phyloP scores from a whole-genome alignment of 305 asterid species.

The Rubia tinctorum region DNA sequence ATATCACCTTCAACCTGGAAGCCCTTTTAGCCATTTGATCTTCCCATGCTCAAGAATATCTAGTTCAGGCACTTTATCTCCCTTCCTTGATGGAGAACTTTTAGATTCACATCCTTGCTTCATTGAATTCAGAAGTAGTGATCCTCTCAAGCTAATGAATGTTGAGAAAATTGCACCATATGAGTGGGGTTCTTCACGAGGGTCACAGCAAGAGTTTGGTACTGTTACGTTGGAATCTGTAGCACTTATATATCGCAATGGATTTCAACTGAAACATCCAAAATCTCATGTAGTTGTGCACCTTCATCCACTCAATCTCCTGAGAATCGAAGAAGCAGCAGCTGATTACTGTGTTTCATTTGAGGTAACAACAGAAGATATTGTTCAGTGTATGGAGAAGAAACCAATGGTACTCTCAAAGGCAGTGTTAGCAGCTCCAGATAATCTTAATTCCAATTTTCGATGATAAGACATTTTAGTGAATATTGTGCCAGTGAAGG shows the following conservation, averaged over 20 bases:
- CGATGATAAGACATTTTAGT: constrained; percentile 25
- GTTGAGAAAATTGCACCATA: constrained; percentile 59
- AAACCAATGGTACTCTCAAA: constrained; percentile 32
- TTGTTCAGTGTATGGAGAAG: constrained; percentile 61
- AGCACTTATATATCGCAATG: constrained; percentile 33
- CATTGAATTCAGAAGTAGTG: constrained; percentile 37
- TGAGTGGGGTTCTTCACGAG: constrained; percentile 63
- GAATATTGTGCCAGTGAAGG: constrained; percentile 25
- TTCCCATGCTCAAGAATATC: constrained; percentile 88
- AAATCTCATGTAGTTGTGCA: constrained; percentile 42
- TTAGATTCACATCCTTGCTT: constrained; percentile 54
- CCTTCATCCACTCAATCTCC: constrained; percentile 28
- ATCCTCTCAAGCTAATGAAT: constrained; percentile 47
- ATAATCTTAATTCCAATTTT: constrained; percentile 24
- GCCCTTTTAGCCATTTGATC: constrained; percentile 89
- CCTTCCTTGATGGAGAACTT: constrained; percentile 64
- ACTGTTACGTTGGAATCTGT: constrained; percentile 56
- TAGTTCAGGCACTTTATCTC: constrained; percentile 94
- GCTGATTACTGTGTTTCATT: constrained; percentile 72
- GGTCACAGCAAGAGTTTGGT: constrained; percentile 67
- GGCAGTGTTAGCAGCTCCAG: constrained; percentile 24
- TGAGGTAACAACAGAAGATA: constrained; percentile 66
- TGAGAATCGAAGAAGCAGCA: constrained; percentile 32
- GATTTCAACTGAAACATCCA: constrained; percentile 37
- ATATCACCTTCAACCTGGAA: constrained; percentile 93